phyloP scores from a whole-genome alignment of 1,139 yeast genomes.

The Pichia sp. region DNA sequence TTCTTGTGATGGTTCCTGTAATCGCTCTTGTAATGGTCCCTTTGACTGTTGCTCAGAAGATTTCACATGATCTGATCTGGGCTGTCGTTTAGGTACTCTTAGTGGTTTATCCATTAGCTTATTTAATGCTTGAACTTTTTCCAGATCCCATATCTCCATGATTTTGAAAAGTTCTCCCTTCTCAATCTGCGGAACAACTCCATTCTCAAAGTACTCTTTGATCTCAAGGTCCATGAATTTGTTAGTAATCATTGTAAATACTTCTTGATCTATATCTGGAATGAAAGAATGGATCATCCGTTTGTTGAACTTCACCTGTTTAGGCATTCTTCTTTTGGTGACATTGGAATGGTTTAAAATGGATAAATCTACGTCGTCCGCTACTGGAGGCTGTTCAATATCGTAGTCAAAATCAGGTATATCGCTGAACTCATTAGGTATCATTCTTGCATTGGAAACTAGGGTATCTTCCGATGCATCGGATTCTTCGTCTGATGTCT shows the following conservation, averaged over 20 bases:
- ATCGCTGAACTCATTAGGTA: not conserved
- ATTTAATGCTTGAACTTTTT: conserved; percentile 8
- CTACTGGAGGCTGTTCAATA: not conserved
- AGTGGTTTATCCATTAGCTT: too few relatives aligned
- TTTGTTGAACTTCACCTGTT: conserved; percentile 7
- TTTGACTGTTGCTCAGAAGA: too few relatives aligned
- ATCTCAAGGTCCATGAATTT: conserved; percentile 26
- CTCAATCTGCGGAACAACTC: not conserved
- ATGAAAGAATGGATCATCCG: conserved; percentile 14
- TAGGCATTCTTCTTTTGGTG: too few relatives aligned
- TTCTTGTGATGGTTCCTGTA: too few relatives aligned
- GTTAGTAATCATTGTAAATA: conserved; percentile 21
- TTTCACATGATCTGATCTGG: too few relatives aligned
- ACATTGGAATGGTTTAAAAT: too few relatives aligned
- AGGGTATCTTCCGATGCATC: not conserved
- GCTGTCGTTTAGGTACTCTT: too few relatives aligned
- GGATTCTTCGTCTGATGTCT: conserved; percentile 1
- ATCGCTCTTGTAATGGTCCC: too few relatives aligned
- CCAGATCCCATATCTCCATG: conserved; percentile 20
- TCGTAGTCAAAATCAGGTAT: not conserved
- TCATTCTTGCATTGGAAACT: not conserved
- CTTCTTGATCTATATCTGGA: not conserved
- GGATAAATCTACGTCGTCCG: not conserved
- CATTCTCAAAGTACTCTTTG: too few relatives aligned
- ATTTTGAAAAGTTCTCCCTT: not conserved